Conservation (phyloP, 345 rosid species). For the Angophora floribunda region DNA sequence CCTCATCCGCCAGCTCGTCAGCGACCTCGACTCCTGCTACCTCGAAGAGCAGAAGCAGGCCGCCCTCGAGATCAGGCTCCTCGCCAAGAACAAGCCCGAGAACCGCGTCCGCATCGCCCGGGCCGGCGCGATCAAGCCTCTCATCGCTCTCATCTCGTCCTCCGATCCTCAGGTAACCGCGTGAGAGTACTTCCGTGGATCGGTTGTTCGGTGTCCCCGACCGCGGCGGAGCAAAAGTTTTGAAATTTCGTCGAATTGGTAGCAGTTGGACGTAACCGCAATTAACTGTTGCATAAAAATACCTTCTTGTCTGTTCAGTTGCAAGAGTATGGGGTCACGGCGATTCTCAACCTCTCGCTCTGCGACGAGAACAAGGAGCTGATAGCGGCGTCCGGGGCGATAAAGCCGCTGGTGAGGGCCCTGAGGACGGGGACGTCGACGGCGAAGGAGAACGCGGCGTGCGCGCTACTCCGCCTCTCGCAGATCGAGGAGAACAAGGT, state of each 20-base stretch:
- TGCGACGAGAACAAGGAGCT: slow-evolving; percentile 86
- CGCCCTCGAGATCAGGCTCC: slow-evolving; percentile 90
- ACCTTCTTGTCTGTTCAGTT: slow-evolving; percentile 17
- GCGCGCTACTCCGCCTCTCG: slow-evolving; percentile 83
- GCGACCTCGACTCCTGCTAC: slow-evolving; percentile 60
- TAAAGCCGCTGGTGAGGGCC: slow-evolving; percentile 73
- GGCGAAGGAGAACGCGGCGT: slow-evolving; percentile 85
- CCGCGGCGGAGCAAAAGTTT: neutral
- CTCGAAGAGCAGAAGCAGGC: slow-evolving; percentile 87
- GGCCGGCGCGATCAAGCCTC: slow-evolving; percentile 81
- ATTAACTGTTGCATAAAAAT: neutral
- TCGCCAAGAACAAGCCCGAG: slow-evolving; percentile 85
- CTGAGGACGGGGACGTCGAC: slow-evolving; percentile 66
- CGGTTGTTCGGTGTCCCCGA: neutral
- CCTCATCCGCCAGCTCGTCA: slow-evolving; percentile 58
- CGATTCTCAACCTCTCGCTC: slow-evolving; percentile 79
- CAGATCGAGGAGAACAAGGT: slow-evolving; percentile 77
- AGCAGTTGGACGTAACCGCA: neutral
- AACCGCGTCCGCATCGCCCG: slow-evolving; percentile 75
- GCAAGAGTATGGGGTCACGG: slow-evolving; percentile 92
- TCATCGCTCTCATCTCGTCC: slow-evolving; percentile 51
- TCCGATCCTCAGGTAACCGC: slow-evolving; percentile 2
- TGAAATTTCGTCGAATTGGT: neutral
- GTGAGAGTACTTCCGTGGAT: neutral
- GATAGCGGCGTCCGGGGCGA: slow-evolving; percentile 76